These are phyloP conservation scores for Bertia moriformis DNA, from an alignment of 2,329 filamentous ascomycete species.

Conservation along the genomic window DNA sequence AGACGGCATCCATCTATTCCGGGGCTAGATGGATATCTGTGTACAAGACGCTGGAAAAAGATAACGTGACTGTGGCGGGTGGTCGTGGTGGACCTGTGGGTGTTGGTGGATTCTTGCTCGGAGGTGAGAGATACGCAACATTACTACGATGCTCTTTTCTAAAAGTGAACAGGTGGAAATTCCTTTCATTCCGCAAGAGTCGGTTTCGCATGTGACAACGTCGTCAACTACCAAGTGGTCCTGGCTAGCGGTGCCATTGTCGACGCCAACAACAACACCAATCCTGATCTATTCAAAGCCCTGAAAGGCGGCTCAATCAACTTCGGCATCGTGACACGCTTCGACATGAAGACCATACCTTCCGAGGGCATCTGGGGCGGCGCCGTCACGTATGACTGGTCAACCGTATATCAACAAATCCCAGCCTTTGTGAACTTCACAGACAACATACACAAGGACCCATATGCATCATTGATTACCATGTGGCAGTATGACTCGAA, in stretches of 20 bases:
- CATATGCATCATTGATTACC: neutral
- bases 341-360: constrained; percentile 24
- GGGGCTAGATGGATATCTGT: constrained; percentile 22
- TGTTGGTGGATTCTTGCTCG: constrained; percentile 19
- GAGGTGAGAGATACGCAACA: constrained; percentile 7
- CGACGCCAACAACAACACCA: constrained; percentile 21
- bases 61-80: constrained; percentile 17
- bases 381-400: neutral
- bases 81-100: constrained; percentile 20
- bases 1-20: constrained; percentile 15
- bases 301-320: constrained; percentile 42
- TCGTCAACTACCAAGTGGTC: constrained; percentile 34
- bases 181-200: constrained; percentile 20
- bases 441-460: neutral
- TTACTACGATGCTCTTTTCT: neutral
- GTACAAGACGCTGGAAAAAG: constrained; percentile 15
- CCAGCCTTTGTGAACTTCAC: neutral
- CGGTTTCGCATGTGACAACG: constrained; percentile 33
- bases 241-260: constrained; percentile 31
- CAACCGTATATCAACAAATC: neutral
- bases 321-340: constrained; percentile 33
- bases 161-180: constrained; percentile 12
- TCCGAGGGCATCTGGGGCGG: constrained; percentile 7
- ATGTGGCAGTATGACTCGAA: neutral
- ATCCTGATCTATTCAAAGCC: constrained; percentile 34